These are phyloP conservation scores for Neofusicoccum sp. DNA, from an alignment of 2,329 filamentous ascomycete genomes.

Conservation along the genomic window DNA sequence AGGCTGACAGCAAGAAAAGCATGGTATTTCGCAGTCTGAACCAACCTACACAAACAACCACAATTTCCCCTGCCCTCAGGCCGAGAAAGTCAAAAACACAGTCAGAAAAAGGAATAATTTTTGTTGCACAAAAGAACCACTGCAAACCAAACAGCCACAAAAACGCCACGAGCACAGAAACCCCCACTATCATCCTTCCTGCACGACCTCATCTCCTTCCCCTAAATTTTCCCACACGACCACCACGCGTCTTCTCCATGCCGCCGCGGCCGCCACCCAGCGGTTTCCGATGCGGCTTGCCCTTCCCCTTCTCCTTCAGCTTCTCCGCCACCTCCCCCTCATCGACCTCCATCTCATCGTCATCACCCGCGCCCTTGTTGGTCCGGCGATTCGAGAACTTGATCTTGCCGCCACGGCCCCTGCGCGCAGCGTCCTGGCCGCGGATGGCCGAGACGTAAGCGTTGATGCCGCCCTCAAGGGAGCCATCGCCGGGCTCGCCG, in stretches of 20 bases:
- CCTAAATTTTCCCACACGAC: slow-evolving; percentile 1
- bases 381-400: slow-evolving; percentile 56
- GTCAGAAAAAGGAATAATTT: neutral
- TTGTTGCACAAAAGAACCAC: neutral
- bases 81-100: neutral
- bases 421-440: slow-evolving; percentile 57
- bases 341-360: slow-evolving; percentile 48
- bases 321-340: slow-evolving; percentile 35
- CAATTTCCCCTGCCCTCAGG: neutral
- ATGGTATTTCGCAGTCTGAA: slow-evolving; percentile 10
- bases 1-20: neutral
- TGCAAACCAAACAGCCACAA: neutral
- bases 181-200: neutral
- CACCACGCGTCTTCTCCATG: neutral
- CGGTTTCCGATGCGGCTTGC: slow-evolving; percentile 33
- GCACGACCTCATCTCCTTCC: too few species aligned
- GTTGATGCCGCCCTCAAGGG: slow-evolving; percentile 54
- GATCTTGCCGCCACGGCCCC: slow-evolving; percentile 56
- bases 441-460: slow-evolving; percentile 62
- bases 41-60: neutral
- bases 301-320: slow-evolving; percentile 32
- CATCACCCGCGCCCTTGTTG: slow-evolving; percentile 36
- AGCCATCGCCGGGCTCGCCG: slow-evolving; percentile 38
- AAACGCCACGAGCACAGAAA: slow-evolving; percentile 18
- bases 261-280: slow-evolving; percentile 28